Percentiles rank a stretch among this genome's conserved stretches.
Evolutionary conservation across 75 land plant genomes (phyloP).

Genomic region (Selaginella moellendorffii): DNA sequence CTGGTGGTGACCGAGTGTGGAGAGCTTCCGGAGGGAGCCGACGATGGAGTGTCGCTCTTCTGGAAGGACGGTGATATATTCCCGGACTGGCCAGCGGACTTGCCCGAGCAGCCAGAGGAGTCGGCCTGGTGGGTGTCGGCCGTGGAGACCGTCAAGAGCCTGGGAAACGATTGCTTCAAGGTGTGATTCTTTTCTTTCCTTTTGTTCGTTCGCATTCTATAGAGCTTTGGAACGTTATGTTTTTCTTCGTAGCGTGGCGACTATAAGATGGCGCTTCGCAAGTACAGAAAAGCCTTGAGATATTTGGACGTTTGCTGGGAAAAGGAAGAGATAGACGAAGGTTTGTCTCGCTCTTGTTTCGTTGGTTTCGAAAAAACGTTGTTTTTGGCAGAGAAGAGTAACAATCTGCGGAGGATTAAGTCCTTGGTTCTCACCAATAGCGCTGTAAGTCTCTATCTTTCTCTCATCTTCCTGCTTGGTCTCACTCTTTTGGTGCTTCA

Average conservation of each 20-base stretch:
- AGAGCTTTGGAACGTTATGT: not conserved
- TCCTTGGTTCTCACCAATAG: conserved; percentile 77
- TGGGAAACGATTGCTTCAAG: conserved; percentile 79
- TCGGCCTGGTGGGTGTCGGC: conserved; percentile 77
- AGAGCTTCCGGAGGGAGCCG: conserved; percentile 56
- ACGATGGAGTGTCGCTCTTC: conserved; percentile 65
- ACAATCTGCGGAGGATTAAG: conserved; percentile 40
- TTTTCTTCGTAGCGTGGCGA: conserved; percentile 53
- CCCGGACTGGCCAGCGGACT: conserved; percentile 94
- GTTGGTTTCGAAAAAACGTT: not conserved
- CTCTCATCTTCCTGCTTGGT: conserved; percentile 13
- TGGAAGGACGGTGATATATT: conserved; percentile 80
- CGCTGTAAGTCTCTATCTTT: conserved; percentile 43
- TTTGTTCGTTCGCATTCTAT: not conserved
- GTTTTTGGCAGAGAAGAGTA: conserved; percentile 31
- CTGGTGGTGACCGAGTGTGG: conserved; percentile 66
- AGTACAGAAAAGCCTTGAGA: conserved; percentile 76
- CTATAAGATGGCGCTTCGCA: conserved; percentile 78
- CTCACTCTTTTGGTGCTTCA: conserved; percentile 12
- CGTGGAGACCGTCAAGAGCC: conserved; percentile 59
- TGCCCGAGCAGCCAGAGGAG: conserved; percentile 58
- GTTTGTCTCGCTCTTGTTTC: conserved; percentile 15
- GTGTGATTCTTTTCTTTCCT: conserved; percentile 15
- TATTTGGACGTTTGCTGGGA: conserved; percentile 97
- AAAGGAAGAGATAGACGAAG: conserved; percentile 85